Percentiles rank a stretch among this genome's conserved stretches.
These are phyloP conservation scores for Telfairia occidentalis DNA, from an alignment of 331 rosid species.

Conservation along the genomic window DNA sequence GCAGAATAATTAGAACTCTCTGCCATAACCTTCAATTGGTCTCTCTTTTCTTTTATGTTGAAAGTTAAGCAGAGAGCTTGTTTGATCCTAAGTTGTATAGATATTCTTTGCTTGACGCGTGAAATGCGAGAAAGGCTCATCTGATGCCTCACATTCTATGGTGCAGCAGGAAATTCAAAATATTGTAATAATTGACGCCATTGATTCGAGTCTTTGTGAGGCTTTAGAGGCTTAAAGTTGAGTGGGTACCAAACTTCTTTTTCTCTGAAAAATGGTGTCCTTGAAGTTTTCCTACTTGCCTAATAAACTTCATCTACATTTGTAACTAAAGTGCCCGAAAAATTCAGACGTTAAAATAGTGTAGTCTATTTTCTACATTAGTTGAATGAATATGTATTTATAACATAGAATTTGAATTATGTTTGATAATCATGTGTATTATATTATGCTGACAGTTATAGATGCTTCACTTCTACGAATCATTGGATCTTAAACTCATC, in stretches of 20 bases:
- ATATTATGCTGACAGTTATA: background rate
- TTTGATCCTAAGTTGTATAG: background rate
- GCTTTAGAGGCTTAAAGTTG: background rate
- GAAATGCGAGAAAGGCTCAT: constrained; percentile 1
- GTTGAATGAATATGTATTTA: background rate
- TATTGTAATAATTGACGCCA: background rate
- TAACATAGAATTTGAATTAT: background rate
- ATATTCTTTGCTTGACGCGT: background rate
- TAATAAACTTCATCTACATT: background rate
- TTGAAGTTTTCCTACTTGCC: background rate
- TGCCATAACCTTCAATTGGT: background rate
- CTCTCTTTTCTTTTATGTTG: background rate
- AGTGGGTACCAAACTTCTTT: background rate
- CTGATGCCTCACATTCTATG: background rate
- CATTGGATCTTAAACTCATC: background rate
- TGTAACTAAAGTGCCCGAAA: background rate
- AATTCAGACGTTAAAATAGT: background rate
- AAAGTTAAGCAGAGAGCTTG: background rate
- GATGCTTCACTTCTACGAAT: background rate
- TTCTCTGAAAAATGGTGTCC: background rate
- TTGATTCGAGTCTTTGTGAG: background rate
- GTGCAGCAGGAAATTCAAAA: background rate
- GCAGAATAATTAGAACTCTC: background rate
- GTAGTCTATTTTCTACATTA: background rate
- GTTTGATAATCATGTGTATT: background rate